These are phyloP conservation scores for Alternaria hordeiaustralica DNA, from an alignment of 2,329 filamentous ascomycete species.

Conservation along the genomic window DNA sequence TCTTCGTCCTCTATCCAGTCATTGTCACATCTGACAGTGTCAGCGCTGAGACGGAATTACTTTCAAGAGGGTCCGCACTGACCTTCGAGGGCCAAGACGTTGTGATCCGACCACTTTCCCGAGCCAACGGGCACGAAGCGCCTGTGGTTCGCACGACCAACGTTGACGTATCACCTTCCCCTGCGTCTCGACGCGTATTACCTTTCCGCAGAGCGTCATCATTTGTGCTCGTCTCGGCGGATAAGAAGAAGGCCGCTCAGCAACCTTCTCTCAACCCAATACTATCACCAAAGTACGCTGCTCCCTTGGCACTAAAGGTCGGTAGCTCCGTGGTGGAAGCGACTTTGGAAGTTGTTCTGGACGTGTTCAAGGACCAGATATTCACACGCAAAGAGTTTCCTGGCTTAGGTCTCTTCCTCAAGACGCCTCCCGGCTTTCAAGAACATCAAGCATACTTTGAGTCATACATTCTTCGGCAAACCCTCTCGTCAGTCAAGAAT, in stretches of 20 bases:
- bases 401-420: constrained; percentile 83
- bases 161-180: constrained; percentile 50
- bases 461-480: constrained; percentile 81
- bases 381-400: constrained; percentile 87
- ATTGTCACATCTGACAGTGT: constrained; percentile 86
- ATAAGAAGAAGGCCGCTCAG: constrained; percentile 63
- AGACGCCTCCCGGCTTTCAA: constrained; percentile 88
- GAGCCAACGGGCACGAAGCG: constrained; percentile 60
- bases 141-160: constrained; percentile 78
- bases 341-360: constrained; percentile 77
- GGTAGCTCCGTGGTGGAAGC: constrained; percentile 76
- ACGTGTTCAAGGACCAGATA: constrained; percentile 85
- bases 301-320: constrained; percentile 55
- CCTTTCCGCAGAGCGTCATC: constrained; percentile 83
- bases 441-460: constrained; percentile 97
- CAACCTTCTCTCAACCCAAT: constrained; percentile 68
- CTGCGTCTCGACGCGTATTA: constrained; percentile 58
- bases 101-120: constrained; percentile 76
- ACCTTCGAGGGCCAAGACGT: constrained; percentile 88
- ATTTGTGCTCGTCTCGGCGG: constrained; percentile 84
- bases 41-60: constrained; percentile 83
- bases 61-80: constrained; percentile 78
- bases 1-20: constrained; percentile 83
- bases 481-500: constrained; percentile 73
- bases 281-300: constrained; percentile 65